Evolutionary conservation across 352 stramenopile species (phyloP), one percentile per base, ranked within the genome.

Genomic region (Thalassiosira hispida): DNA sequence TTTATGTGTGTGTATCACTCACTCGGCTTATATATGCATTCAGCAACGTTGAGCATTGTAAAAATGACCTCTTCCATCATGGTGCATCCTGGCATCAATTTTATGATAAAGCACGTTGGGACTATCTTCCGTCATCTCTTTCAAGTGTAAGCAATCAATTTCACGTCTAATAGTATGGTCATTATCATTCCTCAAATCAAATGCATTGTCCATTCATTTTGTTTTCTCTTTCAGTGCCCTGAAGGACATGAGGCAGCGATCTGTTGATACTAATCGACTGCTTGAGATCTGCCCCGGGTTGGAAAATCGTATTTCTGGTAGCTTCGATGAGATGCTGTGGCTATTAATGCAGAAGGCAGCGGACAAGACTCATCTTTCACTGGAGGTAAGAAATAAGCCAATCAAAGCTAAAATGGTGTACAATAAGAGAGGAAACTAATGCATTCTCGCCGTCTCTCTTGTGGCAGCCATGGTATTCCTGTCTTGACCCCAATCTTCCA

Each of bases 251-350:
- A 84, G 80, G 25, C 27, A 80, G 57, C 52, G 78, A 23, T 79
- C 73, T 59, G 44, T 72, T 40, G 72, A 82, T 20, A 83, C 75
- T 20, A 46, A 61, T 22, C 51, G 60, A 29, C 77, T 87, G 56
- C 62, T 89, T 27, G 52, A 84, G 1, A 75, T 88, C 2, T 87
- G 79, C 55, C 46, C 73, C 35, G 47, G 49, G 25, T 49, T 90
- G 12, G 81, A 91, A 52, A 67, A 44, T 20, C 60, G 68, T 38
- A 46, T 91, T 25, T 59, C 47, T 22, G 31, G 49, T n/a, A 40
- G 79, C 40, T 91, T 87, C 68, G 83, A 90, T 67, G 75, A 89
- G 1, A 87, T 89, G 77, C 33, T 92, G 9, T 92, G 86, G 86
- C 14, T 59, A 20, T 73, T 92, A 27, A 83, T 90, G 77, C 47